Evolutionary conservation across 305 asterid species (phyloP), one percentile per base, ranked within the genome.

Genomic region (Stenogyne calaminthoides): DNA sequence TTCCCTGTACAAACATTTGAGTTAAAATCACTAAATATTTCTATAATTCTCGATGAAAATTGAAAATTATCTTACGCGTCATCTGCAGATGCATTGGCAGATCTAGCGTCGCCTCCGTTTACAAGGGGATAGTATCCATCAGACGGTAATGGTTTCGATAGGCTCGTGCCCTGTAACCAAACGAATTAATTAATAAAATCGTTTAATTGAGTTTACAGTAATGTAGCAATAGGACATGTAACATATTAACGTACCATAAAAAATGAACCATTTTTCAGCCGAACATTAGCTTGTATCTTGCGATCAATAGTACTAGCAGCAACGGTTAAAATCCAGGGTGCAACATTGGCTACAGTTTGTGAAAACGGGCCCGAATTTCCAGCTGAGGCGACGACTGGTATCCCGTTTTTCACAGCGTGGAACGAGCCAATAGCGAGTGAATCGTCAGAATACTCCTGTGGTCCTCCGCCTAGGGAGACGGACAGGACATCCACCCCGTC

Each of bases 401-500:
- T 32, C 0, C 95, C 93, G 0, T 82, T 69, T 72, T 62, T 69
- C 4, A 83, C 87, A 20, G 97, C 95, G 4, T 90, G 93, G 71
- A 84, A 87, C 0, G 95, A 3, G 0, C 77, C 90, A 12, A 88
- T 85, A 1, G 97, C 91, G 1, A 87, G 6, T 22, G 83, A 77
- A 54, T 90, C 93, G 0, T 55, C 0, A 2, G 74, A 44, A 70
- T 78, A 88, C 10, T 78, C 79, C 4, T 0, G 0, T 1, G 90
- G 69, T 0, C 4, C 14, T 0, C 88, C 87, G 0, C 95, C 97
- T 9, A 88, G 62, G 0, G 91, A 88, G 6, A 90, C 37, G 0
- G 95, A 87, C 12, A 90, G 63, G 60, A 90, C 95, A 64, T 87
- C 84, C 1, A 88, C 95, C 14, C 90, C 89, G 9, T 90, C 97